A percentile compares a stretch with the other conserved stretches of the same genome.
Evolutionary conservation across 140 eudicot genomes (phyloP).

Genomic region (Anethum foeniculum): DNA sequence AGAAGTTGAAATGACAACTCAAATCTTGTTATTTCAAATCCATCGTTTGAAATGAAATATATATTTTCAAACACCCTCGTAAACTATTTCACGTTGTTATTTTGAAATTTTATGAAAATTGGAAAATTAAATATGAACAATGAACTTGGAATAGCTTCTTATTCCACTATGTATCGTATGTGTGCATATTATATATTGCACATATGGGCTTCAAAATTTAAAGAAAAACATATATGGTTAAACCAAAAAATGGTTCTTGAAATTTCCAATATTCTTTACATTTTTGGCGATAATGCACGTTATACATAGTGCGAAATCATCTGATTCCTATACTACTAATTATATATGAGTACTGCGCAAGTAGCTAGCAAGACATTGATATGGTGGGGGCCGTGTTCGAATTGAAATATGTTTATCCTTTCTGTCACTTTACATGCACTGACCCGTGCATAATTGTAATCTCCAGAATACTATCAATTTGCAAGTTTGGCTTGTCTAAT

Average conservation of each 20-base stretch:
- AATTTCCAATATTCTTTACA: not conserved
- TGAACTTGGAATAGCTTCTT: no score
- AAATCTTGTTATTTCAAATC: no score
- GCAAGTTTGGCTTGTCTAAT: constrained; percentile 3
- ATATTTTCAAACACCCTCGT: no score
- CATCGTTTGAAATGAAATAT: no score
- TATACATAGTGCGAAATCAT: not conserved
- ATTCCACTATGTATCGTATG: no score
- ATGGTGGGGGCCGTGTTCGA: not conserved
- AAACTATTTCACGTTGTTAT: no score
- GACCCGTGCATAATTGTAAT: not conserved
- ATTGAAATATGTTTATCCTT: not conserved
- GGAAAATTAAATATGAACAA: no score
- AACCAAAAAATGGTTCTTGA: not conserved
- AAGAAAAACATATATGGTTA: no score
- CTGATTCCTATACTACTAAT: not conserved
- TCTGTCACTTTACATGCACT: not conserved
- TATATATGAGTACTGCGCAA: not conserved
- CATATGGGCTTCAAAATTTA: no score
- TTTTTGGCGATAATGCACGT: not conserved
- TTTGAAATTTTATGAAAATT: no score
- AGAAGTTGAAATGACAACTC: no score
- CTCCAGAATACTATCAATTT: not conserved
- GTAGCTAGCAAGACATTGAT: not conserved
- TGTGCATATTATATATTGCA: no score